Base-by-base conservation (phyloP, 179 eudicot genomes). In the Corrigiola litoralis region DNA sequence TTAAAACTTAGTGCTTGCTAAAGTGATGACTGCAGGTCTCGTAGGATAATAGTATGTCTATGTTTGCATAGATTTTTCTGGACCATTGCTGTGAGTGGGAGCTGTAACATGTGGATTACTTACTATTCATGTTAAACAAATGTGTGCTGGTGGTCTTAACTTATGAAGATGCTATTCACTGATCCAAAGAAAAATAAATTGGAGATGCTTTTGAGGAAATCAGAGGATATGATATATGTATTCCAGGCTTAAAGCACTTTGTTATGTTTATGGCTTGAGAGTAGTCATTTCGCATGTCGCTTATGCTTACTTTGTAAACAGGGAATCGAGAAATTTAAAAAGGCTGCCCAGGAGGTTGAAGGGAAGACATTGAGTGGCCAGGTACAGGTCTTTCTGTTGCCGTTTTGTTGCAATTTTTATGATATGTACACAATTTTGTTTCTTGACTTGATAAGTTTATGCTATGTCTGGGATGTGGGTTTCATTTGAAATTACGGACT, bases 291-390 rank as follows among this genome's bases (percentile, higher is more conserved):
- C 27, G 6, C 12, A 18, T 4, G 27, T 36, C 11, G 6, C 20
- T 47, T 18, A 58, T 1, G 18, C 45, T 49, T 4, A 52, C 29
- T 52, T 5, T 70, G 9, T 47, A 7, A 47, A 28, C 84, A 95
- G 99, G 99, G 99, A 62, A 87, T 88, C 32, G 95, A 88, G 82
- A 87, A 79, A 71, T 95, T 95, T 76, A 87, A 87, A 80, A 90
- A 82, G 75, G 85, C 89, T 67, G 90, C 90, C 68, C 85, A 80
- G 79, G 97, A 88, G 66, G 84, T 94, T 67, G 63, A 82, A 68
- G 99, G 99, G 52, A 91, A 74, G 65, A 70, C 68, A 58, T 61
- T 95, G 28, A 88, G 86, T 73, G 97, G 99, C 48, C 88, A 88
- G 97, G 99, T 77, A 81, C 56, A 78, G 58, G n/a, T 54, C 45